phyloP scores from a whole-genome alignment of 2,329 filamentous ascomycete genomes.

The Myriosclerotinia curreyana region DNA sequence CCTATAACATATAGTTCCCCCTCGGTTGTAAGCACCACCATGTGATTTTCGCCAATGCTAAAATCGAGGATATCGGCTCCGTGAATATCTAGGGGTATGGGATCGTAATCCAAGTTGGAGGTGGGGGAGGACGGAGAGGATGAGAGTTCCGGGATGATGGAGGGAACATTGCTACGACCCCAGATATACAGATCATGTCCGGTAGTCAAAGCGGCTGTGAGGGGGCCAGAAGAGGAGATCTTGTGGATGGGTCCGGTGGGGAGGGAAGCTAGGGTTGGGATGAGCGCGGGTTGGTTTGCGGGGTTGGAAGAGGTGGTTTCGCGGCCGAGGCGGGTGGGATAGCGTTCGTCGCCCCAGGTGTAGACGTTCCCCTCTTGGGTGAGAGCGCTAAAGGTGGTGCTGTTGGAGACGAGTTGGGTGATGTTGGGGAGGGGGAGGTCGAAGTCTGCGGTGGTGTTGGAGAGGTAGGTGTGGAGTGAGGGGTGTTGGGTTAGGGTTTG shows the following conservation, averaged over 20 bases:
- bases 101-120: conserved; percentile 20
- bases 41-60: conserved; percentile 56
- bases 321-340: conserved; percentile 55
- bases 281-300: conserved; percentile 46
- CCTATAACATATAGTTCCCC: conserved; percentile 55
- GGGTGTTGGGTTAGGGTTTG: conserved; percentile 26
- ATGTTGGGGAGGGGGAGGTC: conserved; percentile 22
- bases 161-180: conserved; percentile 45
- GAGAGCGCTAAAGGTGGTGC: conserved; percentile 42
- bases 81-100: conserved; percentile 39
- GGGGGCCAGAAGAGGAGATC: conserved; percentile 53
- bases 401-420: conserved; percentile 38
- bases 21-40: conserved; percentile 52
- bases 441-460: conserved; percentile 10
- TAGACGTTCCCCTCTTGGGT: conserved; percentile 41
- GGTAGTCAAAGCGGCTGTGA: conserved; percentile 55
- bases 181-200: conserved; percentile 60
- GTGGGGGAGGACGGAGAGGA: background rate
- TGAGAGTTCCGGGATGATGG: conserved; percentile 25
- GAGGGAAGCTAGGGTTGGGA: conserved; percentile 52
- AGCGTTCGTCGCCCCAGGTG: conserved; percentile 57
- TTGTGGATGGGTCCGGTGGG: conserved; percentile 51
- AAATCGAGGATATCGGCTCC: conserved; percentile 55
- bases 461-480: conserved; percentile 24
- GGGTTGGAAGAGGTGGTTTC: conserved; percentile 43